These are phyloP conservation scores for Amaranthus hypochondriacus DNA, from an alignment of 148 eudicot genomes.

Conservation along the genomic window DNA sequence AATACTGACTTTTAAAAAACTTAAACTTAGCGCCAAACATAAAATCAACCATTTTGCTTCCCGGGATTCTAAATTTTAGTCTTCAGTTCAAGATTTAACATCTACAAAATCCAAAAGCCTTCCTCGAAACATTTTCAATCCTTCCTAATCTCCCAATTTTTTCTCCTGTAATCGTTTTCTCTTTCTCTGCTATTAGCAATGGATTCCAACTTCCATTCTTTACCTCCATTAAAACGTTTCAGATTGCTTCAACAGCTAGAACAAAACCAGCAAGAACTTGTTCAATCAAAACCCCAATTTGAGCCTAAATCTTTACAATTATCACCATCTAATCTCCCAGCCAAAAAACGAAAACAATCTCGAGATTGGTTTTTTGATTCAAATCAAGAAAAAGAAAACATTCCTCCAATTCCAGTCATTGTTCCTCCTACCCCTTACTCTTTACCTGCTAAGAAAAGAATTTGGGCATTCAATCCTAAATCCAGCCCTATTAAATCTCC, in stretches of 20 bases:
- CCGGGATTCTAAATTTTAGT: too few species aligned
- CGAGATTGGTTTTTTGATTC: slow-evolving; percentile 13
- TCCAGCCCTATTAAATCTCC: slow-evolving; percentile 4
- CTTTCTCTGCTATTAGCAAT: slow-evolving; percentile 14
- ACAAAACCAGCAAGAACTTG: neutral
- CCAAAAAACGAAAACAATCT: slow-evolving; percentile 57
- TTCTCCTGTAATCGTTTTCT: neutral
- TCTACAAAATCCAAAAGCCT: neutral
- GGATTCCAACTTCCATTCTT: slow-evolving; percentile 42
- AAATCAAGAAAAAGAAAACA: neutral
- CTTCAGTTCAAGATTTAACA: too few species aligned
- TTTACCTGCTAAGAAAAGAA: slow-evolving; percentile 82
- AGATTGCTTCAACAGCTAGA: slow-evolving; percentile 45
- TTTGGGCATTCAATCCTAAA: slow-evolving; percentile 46
- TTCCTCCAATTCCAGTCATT: slow-evolving; percentile 13
- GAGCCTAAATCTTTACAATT: neutral
- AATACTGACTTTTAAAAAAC: too few species aligned
- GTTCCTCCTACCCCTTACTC: slow-evolving; percentile 20
- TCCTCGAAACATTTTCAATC: neutral
- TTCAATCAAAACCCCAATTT: neutral
- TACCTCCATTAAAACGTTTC: slow-evolving; percentile 77
- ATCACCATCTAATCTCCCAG: slow-evolving; percentile 46
- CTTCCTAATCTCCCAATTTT: neutral
- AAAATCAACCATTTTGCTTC: too few species aligned
- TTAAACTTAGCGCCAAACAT: too few species aligned